Percentiles rank a stretch among this genome's conserved stretches.
Conservation (phyloP, 73 alveolate genomes). For the Urostyla sp. region DNA sequence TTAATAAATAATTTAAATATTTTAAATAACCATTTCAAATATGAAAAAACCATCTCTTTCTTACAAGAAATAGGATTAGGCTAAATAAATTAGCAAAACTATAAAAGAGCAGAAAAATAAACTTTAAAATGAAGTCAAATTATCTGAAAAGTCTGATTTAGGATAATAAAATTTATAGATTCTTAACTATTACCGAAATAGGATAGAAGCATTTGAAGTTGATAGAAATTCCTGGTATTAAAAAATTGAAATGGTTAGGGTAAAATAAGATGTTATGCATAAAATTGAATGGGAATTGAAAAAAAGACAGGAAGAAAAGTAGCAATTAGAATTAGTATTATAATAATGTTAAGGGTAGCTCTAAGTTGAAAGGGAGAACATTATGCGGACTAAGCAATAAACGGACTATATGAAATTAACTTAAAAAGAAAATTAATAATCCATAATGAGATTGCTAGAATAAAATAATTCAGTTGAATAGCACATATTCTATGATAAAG, state of each 20-base stretch:
- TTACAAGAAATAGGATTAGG: too few species aligned
- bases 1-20: too few species aligned
- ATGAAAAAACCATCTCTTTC: too few species aligned
- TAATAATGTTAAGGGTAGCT: conserved; percentile 39
- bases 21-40: too few species aligned
- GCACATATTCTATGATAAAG: conserved; percentile 45
- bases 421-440: conserved; percentile 50
- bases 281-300: conserved; percentile 71
- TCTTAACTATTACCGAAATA: conserved; percentile 58
- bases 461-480: conserved; percentile 58
- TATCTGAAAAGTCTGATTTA: too few species aligned
- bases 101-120: not conserved
- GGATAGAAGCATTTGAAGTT: conserved; percentile 62
- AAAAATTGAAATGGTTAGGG: conserved; percentile 48
- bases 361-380: conserved; percentile 49
- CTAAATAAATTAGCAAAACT: not conserved
- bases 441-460: conserved; percentile 59
- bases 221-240: conserved; percentile 62
- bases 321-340: conserved; percentile 55
- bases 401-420: conserved; percentile 26
- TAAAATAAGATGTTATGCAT: conserved; percentile 61
- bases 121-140: too few species aligned
- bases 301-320: conserved; percentile 65
- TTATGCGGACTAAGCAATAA: conserved; percentile 16
- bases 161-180: too few species aligned